These are phyloP conservation scores for Apiotrichum domesticum DNA, from an alignment of 1,284 basidiomycete genomes.

Conservation along the genomic window DNA sequence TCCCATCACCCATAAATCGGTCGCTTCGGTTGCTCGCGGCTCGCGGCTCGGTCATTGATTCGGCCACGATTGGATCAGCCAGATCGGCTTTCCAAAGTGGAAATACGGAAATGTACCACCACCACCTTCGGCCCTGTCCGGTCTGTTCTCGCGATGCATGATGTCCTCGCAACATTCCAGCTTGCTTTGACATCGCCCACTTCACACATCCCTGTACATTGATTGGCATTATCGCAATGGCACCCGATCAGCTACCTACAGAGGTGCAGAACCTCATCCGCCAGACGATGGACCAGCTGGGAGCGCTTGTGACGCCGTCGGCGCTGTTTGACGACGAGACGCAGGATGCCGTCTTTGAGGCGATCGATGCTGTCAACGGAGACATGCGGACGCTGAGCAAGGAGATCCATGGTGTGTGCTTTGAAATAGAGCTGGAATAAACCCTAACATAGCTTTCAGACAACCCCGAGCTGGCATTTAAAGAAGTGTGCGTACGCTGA, in stretches of 20 bases:
- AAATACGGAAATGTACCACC: too few relatives aligned
- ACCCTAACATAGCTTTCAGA: slow-evolving; percentile 10
- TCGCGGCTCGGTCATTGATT: too few relatives aligned
- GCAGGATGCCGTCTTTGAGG: slow-evolving; percentile 34
- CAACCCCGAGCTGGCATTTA: slow-evolving; percentile 28
- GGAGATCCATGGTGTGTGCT: slow-evolving; percentile 54
- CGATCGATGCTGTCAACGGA: slow-evolving; percentile 54
- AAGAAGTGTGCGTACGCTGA: slow-evolving; percentile 21
- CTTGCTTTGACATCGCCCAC: too few relatives aligned
- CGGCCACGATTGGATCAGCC: too few relatives aligned
- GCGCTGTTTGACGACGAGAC: slow-evolving; percentile 21
- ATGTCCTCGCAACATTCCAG: too few relatives aligned
- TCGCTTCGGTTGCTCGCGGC: too few relatives aligned
- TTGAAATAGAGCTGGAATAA: too few relatives aligned
- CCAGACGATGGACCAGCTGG: slow-evolving; percentile 19
- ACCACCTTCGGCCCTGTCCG: too few relatives aligned
- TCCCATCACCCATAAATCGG: too few relatives aligned
- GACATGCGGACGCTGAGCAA: slow-evolving; percentile 59
- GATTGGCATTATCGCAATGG: not conserved
- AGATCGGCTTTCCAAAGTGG: too few relatives aligned
- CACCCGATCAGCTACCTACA: slow-evolving; percentile 4
- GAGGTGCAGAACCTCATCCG: slow-evolving; percentile 20
- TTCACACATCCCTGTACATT: too few relatives aligned
- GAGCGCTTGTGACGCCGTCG: slow-evolving; percentile 15
- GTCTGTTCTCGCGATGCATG: too few relatives aligned